Evolutionary conservation across 2,329 filamentous ascomycete species (phyloP), one percentile per base, ranked within the genome.

Genomic region (Exophiala phaeomuriformis): DNA sequence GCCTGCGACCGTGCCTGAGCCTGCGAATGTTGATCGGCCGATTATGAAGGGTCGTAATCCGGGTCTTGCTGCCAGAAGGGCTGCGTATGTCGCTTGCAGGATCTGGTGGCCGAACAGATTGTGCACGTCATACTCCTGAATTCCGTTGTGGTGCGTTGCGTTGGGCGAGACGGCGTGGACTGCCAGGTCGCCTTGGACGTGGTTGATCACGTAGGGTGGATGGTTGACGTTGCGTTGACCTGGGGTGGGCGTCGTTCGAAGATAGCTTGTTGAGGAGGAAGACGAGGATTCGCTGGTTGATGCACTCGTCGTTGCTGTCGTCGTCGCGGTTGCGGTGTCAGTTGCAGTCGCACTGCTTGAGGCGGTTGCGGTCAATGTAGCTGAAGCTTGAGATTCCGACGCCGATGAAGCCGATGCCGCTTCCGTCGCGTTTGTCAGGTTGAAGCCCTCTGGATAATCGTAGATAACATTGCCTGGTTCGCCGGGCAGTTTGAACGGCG

Each of bases 31-130:
- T 37, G 84, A 88, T 10, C 89, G 83, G 0, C 85, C 86, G 63
- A 95, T 89, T 65, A 95, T 86, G 69, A 94, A 88, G 0, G 89
- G 89, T 0, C 89, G 82, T 67, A 86, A 86, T 9, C 72, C 75
- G 0, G 85, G 81, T 55, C 81, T 80, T 12, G 87, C 74, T 1
- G 74, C 67, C 2, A 84, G 72, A 32, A 93, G 78, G 53, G 82
- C 86, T 44, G 84, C 72, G 65, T 89, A 88, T 0, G 88, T 93
- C 6, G 86, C 85, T 55, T 86, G 85, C 52, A 89, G 74, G 60
- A 90, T 86, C 66, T 85, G 82, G 63, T 86, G 78, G 0, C 87
- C 87, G 64, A 77, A 91, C 1, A 93, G 71, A 64, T 88, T 93
- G 74, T 95, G 89, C 29, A 88, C 81, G 65, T 94, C 61, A 65